Conservation (phyloP, 2,329 filamentous ascomycete genomes). For the Hymenoscyphus fraxineus region DNA sequence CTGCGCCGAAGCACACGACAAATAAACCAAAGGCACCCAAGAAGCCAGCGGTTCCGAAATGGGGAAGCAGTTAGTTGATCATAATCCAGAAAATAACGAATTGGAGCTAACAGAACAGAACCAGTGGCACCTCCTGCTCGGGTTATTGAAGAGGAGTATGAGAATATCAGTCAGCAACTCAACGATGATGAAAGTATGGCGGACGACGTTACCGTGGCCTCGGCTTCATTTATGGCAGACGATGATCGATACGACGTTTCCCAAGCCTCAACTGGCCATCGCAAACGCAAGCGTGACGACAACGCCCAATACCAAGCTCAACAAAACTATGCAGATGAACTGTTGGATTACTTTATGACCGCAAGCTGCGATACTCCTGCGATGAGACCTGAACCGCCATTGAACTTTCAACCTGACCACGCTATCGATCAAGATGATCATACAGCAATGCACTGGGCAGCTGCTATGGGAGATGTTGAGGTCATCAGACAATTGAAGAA, state of each 20-base stretch:
- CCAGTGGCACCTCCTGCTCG: constrained; percentile 39
- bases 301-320: constrained; percentile 72
- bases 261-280: constrained; percentile 57
- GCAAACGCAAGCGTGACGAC: constrained; percentile 75
- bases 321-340: constrained; percentile 84
- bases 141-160: constrained; percentile 58
- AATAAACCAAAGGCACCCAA: constrained; percentile 79
- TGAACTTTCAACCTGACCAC: constrained; percentile 83
- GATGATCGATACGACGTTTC: constrained; percentile 72
- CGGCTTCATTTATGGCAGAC: constrained; percentile 80
- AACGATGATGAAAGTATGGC: constrained; percentile 72
- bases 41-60: constrained; percentile 61
- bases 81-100: constrained; percentile 8
- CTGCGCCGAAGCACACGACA: constrained; percentile 87
- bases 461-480: constrained; percentile 92
- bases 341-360: constrained; percentile 94
- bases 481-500: constrained; percentile 84
- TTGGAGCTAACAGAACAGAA: constrained; percentile 33
- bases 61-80: constrained; percentile 41
- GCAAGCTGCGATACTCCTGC: constrained; percentile 64
- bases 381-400: constrained; percentile 70
- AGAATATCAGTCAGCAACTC: constrained; percentile 58
- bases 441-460: constrained; percentile 94
- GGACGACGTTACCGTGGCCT: constrained; percentile 78
- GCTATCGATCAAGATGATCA: constrained; percentile 92